Evolutionary conservation across 352 stramenopile species (phyloP), one percentile per base, ranked within the genome.

Genomic region (Thalassiosira mediterranea): DNA sequence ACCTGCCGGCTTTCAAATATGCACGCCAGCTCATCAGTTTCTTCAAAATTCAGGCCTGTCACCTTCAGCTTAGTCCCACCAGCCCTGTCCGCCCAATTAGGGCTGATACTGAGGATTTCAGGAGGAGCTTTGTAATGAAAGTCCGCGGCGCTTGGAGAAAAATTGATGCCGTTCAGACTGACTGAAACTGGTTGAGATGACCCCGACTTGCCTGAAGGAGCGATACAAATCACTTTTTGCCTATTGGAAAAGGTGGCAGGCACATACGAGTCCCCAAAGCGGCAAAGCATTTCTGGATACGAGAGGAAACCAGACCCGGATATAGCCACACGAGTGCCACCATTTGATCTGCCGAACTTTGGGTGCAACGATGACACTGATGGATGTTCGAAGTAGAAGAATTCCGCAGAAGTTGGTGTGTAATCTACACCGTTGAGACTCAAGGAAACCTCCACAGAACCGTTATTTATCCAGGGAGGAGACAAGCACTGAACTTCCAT

Each of bases 371-470:
- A 80, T 48, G 51, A 47, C 23, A 87, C 70, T 56, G 19, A 59
- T 46, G 71, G 64, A 1, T 74, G 53, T 15, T 63, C 57, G 38
- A 88, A 76, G 65, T 95, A 97, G 1, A 74, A 75, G 76, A 93
- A 98, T 23, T 83, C 32, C 4, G 93, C 76, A 11, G 72, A 72
- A 69, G 88, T 95, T 3, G 77, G 54, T 3, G 90, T 94, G 51
- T 92, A 96, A 44, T 97, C 94, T 17, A 94, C 72, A 2, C 94
- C 94, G 68, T 97, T 97, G 17, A 95, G 80, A 0, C 87, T 96
- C 15, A 97, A 72, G 32, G 94, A 87, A 2, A 97, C 63, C 53
- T 72, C 57, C 1, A 90, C 70, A 2, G 54, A 31, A 17, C 47
- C 66, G 31, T 29, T 40, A n/a, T n/a, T 56, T 17, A 3, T 65